Evolutionary conservation across 1,284 basidiomycete genomes (phyloP).

Genomic region (Paramarasmius palmivorus): DNA sequence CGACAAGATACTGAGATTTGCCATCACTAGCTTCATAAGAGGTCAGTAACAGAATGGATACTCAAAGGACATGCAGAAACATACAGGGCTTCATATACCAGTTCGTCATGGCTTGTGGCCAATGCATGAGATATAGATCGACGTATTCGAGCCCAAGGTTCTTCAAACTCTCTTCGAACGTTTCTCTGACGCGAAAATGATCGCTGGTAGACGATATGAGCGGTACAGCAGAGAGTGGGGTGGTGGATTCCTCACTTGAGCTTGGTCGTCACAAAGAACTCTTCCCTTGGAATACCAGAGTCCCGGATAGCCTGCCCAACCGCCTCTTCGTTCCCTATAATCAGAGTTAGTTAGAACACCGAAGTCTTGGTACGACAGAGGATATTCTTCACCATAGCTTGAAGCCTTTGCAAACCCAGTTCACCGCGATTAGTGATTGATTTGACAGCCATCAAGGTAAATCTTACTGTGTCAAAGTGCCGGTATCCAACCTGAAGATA

Average conservation of each 20-base stretch:
- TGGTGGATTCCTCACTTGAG: constrained; percentile 10
- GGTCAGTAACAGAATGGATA: too few species aligned
- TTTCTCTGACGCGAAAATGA: constrained; percentile 17
- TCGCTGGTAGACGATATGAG: constrained; percentile 7
- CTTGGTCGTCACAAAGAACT: constrained; percentile 18
- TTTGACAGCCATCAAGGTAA: not conserved
- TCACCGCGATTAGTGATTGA: not conserved
- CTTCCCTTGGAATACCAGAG: constrained; percentile 13
- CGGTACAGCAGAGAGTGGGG: not conserved
- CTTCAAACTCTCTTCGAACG: constrained; percentile 10
- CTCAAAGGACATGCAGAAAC: too few species aligned
- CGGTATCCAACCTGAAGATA: too few species aligned
- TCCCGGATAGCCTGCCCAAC: constrained; percentile 14
- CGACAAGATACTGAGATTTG: constrained; percentile 1
- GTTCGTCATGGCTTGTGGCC: constrained; percentile 19
- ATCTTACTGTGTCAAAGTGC: constrained; percentile 26
- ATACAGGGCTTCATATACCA: too few species aligned
- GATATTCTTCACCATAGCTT: constrained; percentile 10
- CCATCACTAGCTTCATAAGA: too few species aligned
- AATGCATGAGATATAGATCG: constrained; percentile 25
- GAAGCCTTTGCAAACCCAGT: constrained; percentile 10
- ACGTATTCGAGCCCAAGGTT: constrained; percentile 22
- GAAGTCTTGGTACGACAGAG: not conserved
- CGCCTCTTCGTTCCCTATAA: constrained; percentile 17
- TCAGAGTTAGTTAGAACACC: not conserved